Evolutionary conservation across 352 stramenopile species (phyloP), one percentile per base, ranked within the genome.

Genomic region (Globisporangium canariense): DNA sequence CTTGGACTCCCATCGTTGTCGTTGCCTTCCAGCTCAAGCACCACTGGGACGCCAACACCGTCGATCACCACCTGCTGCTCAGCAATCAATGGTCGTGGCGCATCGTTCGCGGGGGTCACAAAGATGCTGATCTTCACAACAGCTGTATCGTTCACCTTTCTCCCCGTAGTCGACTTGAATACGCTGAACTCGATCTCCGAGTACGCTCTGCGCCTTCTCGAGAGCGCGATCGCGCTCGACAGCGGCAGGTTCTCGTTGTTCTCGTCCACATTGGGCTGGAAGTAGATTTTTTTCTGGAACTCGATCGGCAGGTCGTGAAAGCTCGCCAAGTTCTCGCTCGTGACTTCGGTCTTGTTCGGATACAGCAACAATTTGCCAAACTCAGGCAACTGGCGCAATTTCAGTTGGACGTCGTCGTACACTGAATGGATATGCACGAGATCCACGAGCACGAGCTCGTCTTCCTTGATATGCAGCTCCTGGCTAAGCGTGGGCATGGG

Each of bases 381-480:
- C 22, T 85, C 61, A 6, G 84, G 84, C 10, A 90, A 20, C 1
- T 62, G 60, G 18, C 72, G 61, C 9, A 93, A 34, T 45, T 91
- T 74, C 2, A 93, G 52, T 0, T 70, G 66, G 22, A 90, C 60
- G 40, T 91, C 79, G 41, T 89, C 63, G 46, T 78, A 93, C 18
- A 91, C 65, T 0, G 79, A 88, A 55, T 88, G 73, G 18, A 91
- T 59, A 28, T 86, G 74, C 5, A 77, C 72, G 1, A 90, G 58
- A 43, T 89, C 75, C 0, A 92, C 25, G n/a, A 81, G 30, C 5
- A 76, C 61, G 16, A 69, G 20, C 11, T 80, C 71, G 53, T 90
- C 72, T 71, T 90, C 78, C 14, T 60, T 32, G 25, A 86, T 79
- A 36, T 58, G 69, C 47, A 81, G 34, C 3, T 66, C 80, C 64